Evolutionary conservation across 225 moss, liverwort and hornwort genomes (phyloP).

Genomic region (Lunularia cruciata): DNA sequence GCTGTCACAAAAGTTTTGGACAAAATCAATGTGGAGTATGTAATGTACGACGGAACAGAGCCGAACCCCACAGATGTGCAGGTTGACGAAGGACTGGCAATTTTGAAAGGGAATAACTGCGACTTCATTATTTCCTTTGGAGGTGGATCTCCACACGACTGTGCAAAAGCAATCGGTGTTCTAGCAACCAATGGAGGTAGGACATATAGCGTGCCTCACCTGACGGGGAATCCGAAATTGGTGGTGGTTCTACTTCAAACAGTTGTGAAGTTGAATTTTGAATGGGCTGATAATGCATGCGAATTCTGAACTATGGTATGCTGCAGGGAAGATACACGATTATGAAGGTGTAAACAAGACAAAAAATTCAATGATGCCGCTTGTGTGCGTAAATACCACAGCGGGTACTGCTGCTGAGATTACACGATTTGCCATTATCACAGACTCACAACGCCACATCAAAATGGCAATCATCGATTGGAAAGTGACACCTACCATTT

Average conservation of each 20-base stretch:
- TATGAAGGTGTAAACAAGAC: conserved; percentile 14
- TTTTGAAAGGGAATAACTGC: conserved; percentile 13
- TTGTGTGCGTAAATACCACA: conserved; percentile 1
- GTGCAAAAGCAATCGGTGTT: conserved; percentile 28
- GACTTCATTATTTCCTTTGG: conserved; percentile 26
- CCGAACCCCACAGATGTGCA: conserved; percentile 20
- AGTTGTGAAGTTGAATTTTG: too few species aligned
- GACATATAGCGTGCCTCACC: too few species aligned
- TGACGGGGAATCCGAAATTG: neutral
- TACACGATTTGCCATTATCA: conserved; percentile 3
- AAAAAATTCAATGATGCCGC: neutral
- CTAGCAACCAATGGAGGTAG: conserved; percentile 27
- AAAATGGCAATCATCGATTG: conserved; percentile 12
- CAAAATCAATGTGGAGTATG: conserved; percentile 12
- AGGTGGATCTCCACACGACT: conserved; percentile 27
- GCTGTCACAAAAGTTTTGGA: conserved; percentile 8
- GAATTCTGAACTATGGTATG: too few species aligned
- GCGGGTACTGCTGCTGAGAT: conserved; percentile 16
- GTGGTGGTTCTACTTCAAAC: too few species aligned
- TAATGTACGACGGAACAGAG: conserved; percentile 21
- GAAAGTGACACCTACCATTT: neutral
- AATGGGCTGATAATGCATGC: too few species aligned
- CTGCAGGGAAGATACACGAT: conserved; percentile 6
- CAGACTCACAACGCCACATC: neutral
- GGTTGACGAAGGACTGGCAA: conserved; percentile 22